Conservation (phyloP, 2,329 filamentous ascomycete species). For the Nemania serpens region DNA sequence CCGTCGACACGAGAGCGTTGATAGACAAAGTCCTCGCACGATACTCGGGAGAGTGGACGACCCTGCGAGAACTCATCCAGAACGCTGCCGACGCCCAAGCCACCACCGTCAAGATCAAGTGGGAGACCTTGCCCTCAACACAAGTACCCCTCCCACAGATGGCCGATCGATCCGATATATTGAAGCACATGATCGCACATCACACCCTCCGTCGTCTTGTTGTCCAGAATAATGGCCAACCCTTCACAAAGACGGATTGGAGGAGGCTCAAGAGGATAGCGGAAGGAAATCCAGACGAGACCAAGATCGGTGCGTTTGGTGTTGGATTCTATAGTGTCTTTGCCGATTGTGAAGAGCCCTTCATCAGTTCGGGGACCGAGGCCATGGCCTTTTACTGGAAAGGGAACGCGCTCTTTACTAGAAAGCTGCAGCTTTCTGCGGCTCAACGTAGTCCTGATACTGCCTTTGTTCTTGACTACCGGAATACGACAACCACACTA, state of each 20-base stretch:
- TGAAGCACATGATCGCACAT: slow-evolving; percentile 83
- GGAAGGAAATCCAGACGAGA: slow-evolving; percentile 98
- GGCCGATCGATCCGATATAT: slow-evolving; percentile 68
- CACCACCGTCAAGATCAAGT: slow-evolving; percentile 84
- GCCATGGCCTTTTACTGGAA: slow-evolving; percentile 99
- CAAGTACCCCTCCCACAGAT: slow-evolving; percentile 71
- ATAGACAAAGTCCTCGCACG: slow-evolving; percentile 97
- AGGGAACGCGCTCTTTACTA: slow-evolving; percentile 94
- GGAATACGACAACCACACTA: slow-evolving; percentile 83
- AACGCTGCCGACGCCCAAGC: slow-evolving; percentile 98
- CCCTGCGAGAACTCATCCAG: slow-evolving; percentile 89
- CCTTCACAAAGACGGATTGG: slow-evolving; percentile 92
- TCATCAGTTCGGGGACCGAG: slow-evolving; percentile 88
- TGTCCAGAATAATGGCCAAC: slow-evolving; percentile 88
- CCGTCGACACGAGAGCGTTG: slow-evolving; percentile 92
- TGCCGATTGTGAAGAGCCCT: slow-evolving; percentile 96
- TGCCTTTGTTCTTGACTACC: slow-evolving; percentile 92
- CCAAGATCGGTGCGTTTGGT: slow-evolving; percentile 97
- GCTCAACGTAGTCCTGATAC: slow-evolving; percentile 73
- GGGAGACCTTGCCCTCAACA: slow-evolving; percentile 86
- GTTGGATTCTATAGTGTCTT: slow-evolving; percentile 99
- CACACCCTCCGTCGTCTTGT: slow-evolving; percentile 87
- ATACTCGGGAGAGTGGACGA: slow-evolving; percentile 95
- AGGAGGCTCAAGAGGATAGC: slow-evolving; percentile 91
- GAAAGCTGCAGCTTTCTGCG: slow-evolving; percentile 74